Evolutionary conservation across 2,329 filamentous ascomycete genomes (phyloP), one percentile per base, ranked within the genome.

Genomic region (Salinomyces thailandicus): DNA sequence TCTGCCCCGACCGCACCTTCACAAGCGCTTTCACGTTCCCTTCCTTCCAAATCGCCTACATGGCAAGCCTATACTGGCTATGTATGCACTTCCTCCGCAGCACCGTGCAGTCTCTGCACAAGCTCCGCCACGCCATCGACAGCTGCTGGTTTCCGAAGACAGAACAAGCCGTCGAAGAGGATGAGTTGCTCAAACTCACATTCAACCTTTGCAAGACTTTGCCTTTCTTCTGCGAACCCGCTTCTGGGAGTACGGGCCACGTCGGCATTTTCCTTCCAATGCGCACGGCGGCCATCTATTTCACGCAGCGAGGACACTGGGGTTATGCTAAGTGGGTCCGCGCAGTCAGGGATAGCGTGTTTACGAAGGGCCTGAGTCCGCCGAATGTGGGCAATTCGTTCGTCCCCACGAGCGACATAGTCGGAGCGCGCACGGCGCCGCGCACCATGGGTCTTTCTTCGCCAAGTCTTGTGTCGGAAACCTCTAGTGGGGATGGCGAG

Each of bases 261-360:
- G 47, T 57, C 16, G 49, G 48, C 3, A 50, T 56, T 12, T 58
- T 58, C 31, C 42, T 55, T 12, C 51, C 52, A 0, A 33, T 58
- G 36, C 44, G 49, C 2, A 50, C 49, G 3, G 49, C 48, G 2
- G 45, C 50, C 11, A 37, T 53, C 26, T 52, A 56, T 28, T 54
- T 52, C 39, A 46, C 41, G 20, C 33, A 44, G 22, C 50, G 47
- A 26, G 46, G 43, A 6, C 43, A 48, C 20, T 54, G 51, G 52
- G 13, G 26, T n/a, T 36, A 45, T 35, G 34, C 49, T 24, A 49
- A 44, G 32, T 55, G 52, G 52, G 22, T 47, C 9, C 44, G 49
- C 5, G 38, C 33, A 1, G 47, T 55, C 5, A 34, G 45, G 9
- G 42, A 42, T 18, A 44, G 29, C 13, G 45, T 50, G 5, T 55